phyloP scores from a whole-genome alignment of 495 filamentous ascomycete genomes.

The Thermothielavioides terrestris region DNA sequence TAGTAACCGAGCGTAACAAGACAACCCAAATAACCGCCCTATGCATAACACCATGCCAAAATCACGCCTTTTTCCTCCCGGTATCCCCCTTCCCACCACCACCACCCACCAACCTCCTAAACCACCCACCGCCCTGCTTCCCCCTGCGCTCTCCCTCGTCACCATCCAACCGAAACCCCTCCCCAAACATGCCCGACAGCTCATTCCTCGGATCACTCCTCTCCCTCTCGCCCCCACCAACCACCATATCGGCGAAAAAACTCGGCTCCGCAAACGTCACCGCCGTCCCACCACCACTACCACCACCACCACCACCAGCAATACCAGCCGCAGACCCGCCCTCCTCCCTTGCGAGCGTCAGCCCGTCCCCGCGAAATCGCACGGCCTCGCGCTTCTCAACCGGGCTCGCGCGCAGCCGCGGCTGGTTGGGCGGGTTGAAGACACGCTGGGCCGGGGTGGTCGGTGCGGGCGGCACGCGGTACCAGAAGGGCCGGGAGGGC shows the following conservation, averaged over 20 bases:
- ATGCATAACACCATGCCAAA: background rate
- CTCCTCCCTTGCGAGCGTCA: background rate
- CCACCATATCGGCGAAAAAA: slow-evolving; percentile 9
- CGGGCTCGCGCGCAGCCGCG: slow-evolving; percentile 36
- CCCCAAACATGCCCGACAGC: slow-evolving; percentile 11
- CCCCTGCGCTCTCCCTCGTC: background rate
- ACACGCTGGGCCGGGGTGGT: slow-evolving; percentile 53
- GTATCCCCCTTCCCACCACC: background rate
- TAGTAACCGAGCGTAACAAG: background rate
- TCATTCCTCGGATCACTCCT: slow-evolving; percentile 11
- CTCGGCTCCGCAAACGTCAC: slow-evolving; percentile 13
- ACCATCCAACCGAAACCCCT: slow-evolving; percentile 7
- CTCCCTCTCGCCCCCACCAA: background rate
- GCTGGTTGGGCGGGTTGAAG: slow-evolving; percentile 50
- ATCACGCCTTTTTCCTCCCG: background rate
- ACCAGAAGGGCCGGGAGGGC: slow-evolving; percentile 42
- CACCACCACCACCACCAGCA: background rate
- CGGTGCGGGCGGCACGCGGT: slow-evolving; percentile 56
- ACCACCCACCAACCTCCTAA: background rate
- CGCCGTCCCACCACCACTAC: background rate
- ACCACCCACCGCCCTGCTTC: slow-evolving; percentile 2
- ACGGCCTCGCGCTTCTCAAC: slow-evolving; percentile 8
- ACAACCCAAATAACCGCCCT: background rate
- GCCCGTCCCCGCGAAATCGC: background rate
- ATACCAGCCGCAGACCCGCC: background rate